These are phyloP conservation scores for Lotmaria passim DNA, from an alignment of 208 protist species.

Conservation along the genomic window DNA sequence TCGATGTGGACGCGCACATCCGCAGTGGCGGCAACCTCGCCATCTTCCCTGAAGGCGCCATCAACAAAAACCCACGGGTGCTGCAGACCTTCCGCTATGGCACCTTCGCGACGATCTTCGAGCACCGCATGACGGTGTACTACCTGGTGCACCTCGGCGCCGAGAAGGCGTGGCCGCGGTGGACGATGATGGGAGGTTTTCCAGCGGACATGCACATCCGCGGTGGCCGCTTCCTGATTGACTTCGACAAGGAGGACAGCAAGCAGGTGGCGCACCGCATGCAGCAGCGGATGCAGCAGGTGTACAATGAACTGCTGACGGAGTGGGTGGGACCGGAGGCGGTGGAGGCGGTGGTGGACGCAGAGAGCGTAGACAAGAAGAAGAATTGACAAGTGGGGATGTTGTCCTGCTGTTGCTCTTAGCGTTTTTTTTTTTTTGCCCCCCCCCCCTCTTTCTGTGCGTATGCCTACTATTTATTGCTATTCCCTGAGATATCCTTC, in stretches of 20 bases:
- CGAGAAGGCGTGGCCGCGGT: conserved; percentile 62
- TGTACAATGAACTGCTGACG: conserved; percentile 43
- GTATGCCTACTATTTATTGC: neutral
- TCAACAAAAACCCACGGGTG: conserved; percentile 58
- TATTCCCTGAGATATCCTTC: neutral
- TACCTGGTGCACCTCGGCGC: conserved; percentile 59
- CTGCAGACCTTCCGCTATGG: conserved; percentile 71
- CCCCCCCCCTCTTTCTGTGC: neutral
- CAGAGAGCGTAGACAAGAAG: neutral
- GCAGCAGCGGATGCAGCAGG: conserved; percentile 53
- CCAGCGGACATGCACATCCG: conserved; percentile 54
- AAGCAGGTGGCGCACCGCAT: conserved; percentile 45
- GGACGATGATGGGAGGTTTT: conserved; percentile 46
- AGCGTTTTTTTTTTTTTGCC: neutral
- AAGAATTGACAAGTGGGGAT: neutral
- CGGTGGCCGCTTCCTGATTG: conserved; percentile 39
- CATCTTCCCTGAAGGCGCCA: conserved; percentile 73
- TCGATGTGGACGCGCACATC: conserved; percentile 49
- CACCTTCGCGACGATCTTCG: conserved; percentile 61
- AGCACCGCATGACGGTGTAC: conserved; percentile 58
- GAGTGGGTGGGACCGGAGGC: conserved; percentile 12
- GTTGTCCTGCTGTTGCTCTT: too few relatives aligned
- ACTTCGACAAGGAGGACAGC: conserved; percentile 50
- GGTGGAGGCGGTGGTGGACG: conserved; percentile 23
- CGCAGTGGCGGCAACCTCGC: conserved; percentile 46